Evolutionary conservation across 148 eudicot species (phyloP).

Genomic region (Rhododendron griersonianum): DNA sequence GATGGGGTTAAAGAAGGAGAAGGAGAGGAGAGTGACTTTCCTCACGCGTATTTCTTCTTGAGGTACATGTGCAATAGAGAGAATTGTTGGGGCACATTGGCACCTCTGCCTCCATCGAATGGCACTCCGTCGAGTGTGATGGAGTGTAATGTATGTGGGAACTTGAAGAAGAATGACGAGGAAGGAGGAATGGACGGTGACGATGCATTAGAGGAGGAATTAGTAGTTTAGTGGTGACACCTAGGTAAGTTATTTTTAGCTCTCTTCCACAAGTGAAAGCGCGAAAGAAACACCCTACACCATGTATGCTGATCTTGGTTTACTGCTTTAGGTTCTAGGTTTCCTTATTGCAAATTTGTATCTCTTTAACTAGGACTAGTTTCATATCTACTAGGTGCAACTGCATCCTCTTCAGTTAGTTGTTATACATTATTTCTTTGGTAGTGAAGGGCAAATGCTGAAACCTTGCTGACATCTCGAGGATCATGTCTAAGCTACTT

Average conservation of each 20-base stretch:
- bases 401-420: neutral
- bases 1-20: slow-evolving; percentile 12
- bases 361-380: neutral
- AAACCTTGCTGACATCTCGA: neutral
- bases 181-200: slow-evolving; percentile 14
- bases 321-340: neutral
- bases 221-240: neutral
- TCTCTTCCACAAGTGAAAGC: neutral
- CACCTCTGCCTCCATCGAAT: slow-evolving; percentile 65
- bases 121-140: slow-evolving; percentile 31
- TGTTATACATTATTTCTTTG: neutral
- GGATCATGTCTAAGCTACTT: neutral
- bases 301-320: neutral
- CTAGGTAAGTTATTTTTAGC: neutral
- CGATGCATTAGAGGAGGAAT: slow-evolving; percentile 1
- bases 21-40: slow-evolving; percentile 49
- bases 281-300: neutral
- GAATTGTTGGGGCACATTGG: slow-evolving; percentile 87
- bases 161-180: slow-evolving; percentile 24
- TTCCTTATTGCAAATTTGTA: neutral
- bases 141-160: slow-evolving; percentile 94
- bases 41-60: slow-evolving; percentile 86
- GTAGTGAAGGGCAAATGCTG: neutral
- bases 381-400: neutral
- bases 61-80: slow-evolving; percentile 74